Evolutionary conservation across 2,329 filamentous ascomycete genomes (phyloP).

Genomic region (Aplosporella prunicola): DNA sequence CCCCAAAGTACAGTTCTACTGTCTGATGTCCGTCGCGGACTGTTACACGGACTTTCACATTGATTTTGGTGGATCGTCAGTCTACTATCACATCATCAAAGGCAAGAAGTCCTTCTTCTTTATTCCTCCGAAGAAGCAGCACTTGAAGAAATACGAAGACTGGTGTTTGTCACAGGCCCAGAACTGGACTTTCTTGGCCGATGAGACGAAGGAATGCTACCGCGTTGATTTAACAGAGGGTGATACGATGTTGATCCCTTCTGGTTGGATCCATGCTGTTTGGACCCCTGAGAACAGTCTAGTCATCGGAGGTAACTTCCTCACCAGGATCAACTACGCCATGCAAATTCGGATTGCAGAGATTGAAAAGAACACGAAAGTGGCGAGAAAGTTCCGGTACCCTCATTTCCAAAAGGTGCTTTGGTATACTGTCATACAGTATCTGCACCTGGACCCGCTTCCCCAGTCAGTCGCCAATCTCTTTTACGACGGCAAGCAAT

Average conservation of each 20-base stretch:
- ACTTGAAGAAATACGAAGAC: slow-evolving; percentile 61
- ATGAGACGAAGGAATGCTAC: slow-evolving; percentile 57
- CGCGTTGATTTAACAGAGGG: slow-evolving; percentile 56
- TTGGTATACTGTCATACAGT: slow-evolving; percentile 57
- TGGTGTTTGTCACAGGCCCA: slow-evolving; percentile 60
- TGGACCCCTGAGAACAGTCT: slow-evolving; percentile 62
- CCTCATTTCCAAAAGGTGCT: slow-evolving; percentile 61
- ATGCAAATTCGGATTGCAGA: slow-evolving; percentile 58
- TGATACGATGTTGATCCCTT: slow-evolving; percentile 62
- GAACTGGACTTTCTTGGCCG: slow-evolving; percentile 55
- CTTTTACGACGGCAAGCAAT: slow-evolving; percentile 47
- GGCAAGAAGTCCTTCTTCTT: slow-evolving; percentile 64
- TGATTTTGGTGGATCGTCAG: slow-evolving; percentile 61
- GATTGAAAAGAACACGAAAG: slow-evolving; percentile 58
- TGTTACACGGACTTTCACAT: slow-evolving; percentile 66
- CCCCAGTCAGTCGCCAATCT: slow-evolving; percentile 46
- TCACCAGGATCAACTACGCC: slow-evolving; percentile 55
- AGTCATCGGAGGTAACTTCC: slow-evolving; percentile 62
- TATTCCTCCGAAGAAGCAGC: slow-evolving; percentile 57
- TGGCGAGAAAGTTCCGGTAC: slow-evolving; percentile 56
- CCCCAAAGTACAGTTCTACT: slow-evolving; percentile 59
- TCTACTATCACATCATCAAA: slow-evolving; percentile 61
- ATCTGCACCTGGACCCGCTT: slow-evolving; percentile 55
- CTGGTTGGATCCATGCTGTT: slow-evolving; percentile 63
- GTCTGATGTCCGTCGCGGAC: slow-evolving; percentile 61